Percentiles rank a stretch among this genome's conserved stretches.
phyloP scores from a whole-genome alignment of 345 rosid species.

The Eucalyptus sp. region DNA sequence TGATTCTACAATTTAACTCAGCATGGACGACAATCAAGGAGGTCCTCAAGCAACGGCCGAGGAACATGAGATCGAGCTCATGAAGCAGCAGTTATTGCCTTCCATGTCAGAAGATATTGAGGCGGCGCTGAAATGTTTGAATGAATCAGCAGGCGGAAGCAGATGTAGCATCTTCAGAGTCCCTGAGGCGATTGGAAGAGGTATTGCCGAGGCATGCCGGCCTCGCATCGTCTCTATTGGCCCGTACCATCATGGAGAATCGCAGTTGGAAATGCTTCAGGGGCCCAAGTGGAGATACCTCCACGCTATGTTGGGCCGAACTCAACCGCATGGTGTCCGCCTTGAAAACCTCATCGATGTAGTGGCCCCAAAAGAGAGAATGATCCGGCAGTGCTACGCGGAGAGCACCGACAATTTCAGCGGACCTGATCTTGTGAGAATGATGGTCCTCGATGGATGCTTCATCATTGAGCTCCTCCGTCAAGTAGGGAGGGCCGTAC shows the following conservation, averaged over 20 bases:
- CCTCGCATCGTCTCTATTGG: too few species aligned
- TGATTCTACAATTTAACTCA: not conserved
- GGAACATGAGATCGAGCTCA: not conserved
- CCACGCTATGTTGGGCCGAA: too few species aligned
- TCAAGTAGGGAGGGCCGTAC: too few species aligned
- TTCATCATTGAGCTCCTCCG: not conserved
- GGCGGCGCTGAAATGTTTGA: too few species aligned
- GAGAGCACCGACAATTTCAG: not conserved
- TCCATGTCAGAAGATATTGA: not conserved
- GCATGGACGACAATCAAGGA: not conserved
- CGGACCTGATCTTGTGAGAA: not conserved
- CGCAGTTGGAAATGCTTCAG: too few species aligned
- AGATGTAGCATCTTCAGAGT: too few species aligned
- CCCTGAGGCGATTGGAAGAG: too few species aligned
- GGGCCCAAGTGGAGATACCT: too few species aligned
- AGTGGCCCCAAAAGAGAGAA: not conserved
- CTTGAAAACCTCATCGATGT: not conserved
- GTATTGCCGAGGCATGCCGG: too few species aligned
- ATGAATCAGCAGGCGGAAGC: too few species aligned
- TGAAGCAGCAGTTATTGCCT: not conserved
- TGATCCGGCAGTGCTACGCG: not conserved
- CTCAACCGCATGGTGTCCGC: rapidly evolving
- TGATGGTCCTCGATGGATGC: not conserved
- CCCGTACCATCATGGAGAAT: too few species aligned
- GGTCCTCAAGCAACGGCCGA: not conserved